Conservation (phyloP, 2,329 filamentous ascomycete species). For the Alternaria sp. region DNA sequence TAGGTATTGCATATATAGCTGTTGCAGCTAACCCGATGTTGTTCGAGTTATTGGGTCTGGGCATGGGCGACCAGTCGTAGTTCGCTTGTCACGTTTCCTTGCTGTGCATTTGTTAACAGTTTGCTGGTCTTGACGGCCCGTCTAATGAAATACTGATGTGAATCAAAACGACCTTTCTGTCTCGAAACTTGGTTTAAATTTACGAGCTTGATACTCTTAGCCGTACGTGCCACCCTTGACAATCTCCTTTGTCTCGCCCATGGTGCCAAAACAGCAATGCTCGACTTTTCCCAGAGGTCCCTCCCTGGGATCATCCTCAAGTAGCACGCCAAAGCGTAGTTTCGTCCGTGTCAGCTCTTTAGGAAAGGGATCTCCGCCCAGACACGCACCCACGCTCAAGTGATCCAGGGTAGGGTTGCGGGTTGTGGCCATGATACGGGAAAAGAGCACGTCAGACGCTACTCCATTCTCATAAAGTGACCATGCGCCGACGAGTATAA, state of each 20-base stretch:
- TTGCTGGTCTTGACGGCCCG: neutral
- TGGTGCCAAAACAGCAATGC: conserved; percentile 51
- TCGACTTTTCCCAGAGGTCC: conserved; percentile 45
- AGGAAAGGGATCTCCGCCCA: conserved; percentile 53
- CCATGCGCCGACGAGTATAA: conserved; percentile 42
- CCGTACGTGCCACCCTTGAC: conserved; percentile 48
- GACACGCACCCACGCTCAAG: conserved; percentile 50
- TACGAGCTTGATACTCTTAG: conserved; percentile 14
- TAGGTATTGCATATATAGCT: conserved; percentile 84
- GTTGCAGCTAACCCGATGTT: conserved; percentile 77
- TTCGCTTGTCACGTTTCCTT: neutral
- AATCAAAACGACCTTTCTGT: neutral
- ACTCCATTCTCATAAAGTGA: conserved; percentile 49
- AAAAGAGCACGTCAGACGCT: conserved; percentile 47
- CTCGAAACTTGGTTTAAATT: neutral
- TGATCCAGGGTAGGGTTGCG: conserved; percentile 50
- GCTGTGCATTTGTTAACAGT: neutral
- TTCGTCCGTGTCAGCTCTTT: conserved; percentile 49
- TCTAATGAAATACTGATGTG: neutral
- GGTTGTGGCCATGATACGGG: conserved; percentile 50
- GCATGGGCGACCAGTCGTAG: conserved; percentile 38
- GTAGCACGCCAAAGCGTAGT: conserved; percentile 51
- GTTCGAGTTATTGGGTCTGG: conserved; percentile 69
- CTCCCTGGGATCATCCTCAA: conserved; percentile 46
- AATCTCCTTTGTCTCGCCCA: conserved; percentile 50